Conservation (phyloP, 805 yeast species). For the Yarrowia porcina region DNA sequence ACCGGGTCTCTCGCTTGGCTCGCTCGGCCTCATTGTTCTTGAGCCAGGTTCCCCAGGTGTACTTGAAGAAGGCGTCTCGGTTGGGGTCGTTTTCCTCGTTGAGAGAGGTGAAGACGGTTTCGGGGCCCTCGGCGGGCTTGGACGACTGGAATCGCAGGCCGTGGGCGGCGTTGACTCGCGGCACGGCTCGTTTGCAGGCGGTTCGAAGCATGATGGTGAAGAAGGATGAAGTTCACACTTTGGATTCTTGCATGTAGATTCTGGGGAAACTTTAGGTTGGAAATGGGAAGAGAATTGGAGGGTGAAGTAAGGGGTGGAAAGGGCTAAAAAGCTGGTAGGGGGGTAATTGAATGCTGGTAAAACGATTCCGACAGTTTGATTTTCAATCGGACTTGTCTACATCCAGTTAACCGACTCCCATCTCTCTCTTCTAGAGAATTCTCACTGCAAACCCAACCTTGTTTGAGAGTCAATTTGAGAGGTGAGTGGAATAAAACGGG, state of each 20-base stretch:
- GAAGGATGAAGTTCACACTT: no score
- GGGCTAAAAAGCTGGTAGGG: background rate
- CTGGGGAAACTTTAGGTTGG: background rate
- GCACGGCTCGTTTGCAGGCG: slow-evolving; percentile 15
- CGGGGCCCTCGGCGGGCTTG: slow-evolving; percentile 9
- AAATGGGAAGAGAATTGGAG: background rate
- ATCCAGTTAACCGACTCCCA: background rate
- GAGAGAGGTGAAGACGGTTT: slow-evolving; percentile 25
- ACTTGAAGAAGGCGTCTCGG: slow-evolving; percentile 58
- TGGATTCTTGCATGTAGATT: no score
- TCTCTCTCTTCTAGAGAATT: background rate
- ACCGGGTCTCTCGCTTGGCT: slow-evolving; percentile 70
- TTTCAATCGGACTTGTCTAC: background rate
- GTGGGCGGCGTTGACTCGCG: background rate
- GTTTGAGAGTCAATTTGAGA: background rate
- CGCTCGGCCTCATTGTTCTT: slow-evolving; percentile 72
- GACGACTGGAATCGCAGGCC: slow-evolving; percentile 21
- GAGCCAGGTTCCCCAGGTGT: slow-evolving; percentile 95
- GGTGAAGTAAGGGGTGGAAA: background rate
- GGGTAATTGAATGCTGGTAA: background rate
- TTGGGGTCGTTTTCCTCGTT: slow-evolving; percentile 26
- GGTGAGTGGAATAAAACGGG: background rate
- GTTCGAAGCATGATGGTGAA: background rate
- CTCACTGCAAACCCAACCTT: background rate
- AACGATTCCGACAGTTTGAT: background rate